These are phyloP conservation scores for Tetramitus jugosus DNA, from an alignment of 208 protist genomes.

Conservation along the genomic window DNA sequence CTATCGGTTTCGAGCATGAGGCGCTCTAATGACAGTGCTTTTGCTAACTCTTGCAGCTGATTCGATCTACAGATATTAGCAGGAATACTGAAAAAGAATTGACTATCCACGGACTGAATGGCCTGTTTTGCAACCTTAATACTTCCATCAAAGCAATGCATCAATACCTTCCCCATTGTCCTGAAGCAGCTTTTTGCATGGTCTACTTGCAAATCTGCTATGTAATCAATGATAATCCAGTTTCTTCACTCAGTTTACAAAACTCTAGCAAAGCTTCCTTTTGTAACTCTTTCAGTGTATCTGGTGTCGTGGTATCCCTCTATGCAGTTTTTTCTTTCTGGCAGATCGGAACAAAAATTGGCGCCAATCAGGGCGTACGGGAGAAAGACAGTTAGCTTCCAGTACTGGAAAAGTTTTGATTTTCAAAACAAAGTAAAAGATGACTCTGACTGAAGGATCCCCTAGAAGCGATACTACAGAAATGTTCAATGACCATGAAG, in stretches of 20 bases:
- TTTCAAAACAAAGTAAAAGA: too few species aligned
- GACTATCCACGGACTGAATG: background rate
- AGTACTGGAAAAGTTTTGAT: too few species aligned
- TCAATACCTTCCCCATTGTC: background rate
- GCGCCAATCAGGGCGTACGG: too few species aligned
- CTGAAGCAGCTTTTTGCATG: background rate
- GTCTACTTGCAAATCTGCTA: background rate
- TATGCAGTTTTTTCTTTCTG: too few species aligned
- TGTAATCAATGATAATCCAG: background rate
- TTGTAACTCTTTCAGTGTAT: background rate
- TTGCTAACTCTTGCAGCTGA: background rate
- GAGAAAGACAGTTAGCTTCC: too few species aligned
- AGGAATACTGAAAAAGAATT: background rate
- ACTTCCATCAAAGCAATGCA: slow-evolving; percentile 21
- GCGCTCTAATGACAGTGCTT: background rate
- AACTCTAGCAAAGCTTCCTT: background rate
- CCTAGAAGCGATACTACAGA: too few species aligned
- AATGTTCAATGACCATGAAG: too few species aligned
- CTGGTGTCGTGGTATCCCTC: background rate
- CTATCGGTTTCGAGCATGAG: background rate
- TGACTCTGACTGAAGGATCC: too few species aligned
- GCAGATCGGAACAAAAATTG: too few species aligned
- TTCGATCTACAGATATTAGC: slow-evolving; percentile 1
- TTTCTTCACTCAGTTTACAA: background rate
- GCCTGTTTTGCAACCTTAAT: background rate